These are phyloP conservation scores for Globisporangium radiosum DNA, from an alignment of 352 stramenopile species.

Conservation along the genomic window DNA sequence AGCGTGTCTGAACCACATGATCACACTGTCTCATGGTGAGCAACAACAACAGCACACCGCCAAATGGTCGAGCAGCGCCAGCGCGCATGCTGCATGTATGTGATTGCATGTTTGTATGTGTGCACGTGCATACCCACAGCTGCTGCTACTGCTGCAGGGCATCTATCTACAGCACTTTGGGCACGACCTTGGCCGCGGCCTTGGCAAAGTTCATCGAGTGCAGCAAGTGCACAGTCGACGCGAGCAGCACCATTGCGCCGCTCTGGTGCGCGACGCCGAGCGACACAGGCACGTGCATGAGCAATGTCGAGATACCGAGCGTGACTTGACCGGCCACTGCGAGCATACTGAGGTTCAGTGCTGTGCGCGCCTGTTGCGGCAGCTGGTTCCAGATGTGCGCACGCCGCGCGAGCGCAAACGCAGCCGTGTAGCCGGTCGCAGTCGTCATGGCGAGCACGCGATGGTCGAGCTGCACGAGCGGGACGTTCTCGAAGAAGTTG, in stretches of 20 bases:
- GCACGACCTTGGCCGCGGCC: slow-evolving; percentile 31
- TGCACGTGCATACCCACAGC: neutral
- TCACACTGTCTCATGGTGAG: too few species aligned
- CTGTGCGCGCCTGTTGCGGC: slow-evolving; percentile 63
- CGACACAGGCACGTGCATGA: slow-evolving; percentile 95
- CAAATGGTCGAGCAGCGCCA: too few species aligned
- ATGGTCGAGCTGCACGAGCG: slow-evolving; percentile 98
- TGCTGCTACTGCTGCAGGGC: too few species aligned
- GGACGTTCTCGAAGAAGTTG: slow-evolving; percentile 98
- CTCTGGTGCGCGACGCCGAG: slow-evolving; percentile 96
- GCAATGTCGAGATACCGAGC: slow-evolving; percentile 96
- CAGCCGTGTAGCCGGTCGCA: slow-evolving; percentile 52
- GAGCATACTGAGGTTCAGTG: slow-evolving; percentile 72
- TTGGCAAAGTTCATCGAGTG: slow-evolving; percentile 88
- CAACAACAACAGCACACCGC: too few species aligned
- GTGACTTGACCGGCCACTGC: slow-evolving; percentile 77
- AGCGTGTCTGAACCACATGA: too few species aligned
- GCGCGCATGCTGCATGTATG: neutral
- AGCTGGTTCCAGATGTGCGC: slow-evolving; percentile 83
- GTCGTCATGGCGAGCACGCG: slow-evolving; percentile 93
- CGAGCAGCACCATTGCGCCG: slow-evolving; percentile 93
- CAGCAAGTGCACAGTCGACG: slow-evolving; percentile 87
- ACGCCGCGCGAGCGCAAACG: slow-evolving; percentile 64
- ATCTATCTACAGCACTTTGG: slow-evolving; percentile 23
- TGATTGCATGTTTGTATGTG: neutral